phyloP scores from a whole-genome alignment of 139 green algal genomes.

The Tetraselmis chui region DNA sequence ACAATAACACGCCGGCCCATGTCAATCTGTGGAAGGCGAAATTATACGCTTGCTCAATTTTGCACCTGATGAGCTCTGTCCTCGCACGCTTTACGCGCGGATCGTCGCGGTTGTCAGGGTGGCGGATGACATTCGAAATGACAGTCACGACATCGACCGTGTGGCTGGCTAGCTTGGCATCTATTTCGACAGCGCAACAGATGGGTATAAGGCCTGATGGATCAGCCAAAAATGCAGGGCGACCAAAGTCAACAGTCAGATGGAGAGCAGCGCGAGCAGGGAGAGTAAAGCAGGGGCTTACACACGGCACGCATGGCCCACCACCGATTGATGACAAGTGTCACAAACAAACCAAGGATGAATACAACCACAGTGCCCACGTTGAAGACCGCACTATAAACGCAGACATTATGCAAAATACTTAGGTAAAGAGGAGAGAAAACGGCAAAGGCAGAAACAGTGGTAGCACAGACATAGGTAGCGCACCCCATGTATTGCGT shows the following conservation, averaged over 20 bases:
- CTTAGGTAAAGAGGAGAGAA: neutral
- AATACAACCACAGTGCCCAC: slow-evolving; percentile 17
- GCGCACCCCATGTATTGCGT: slow-evolving; percentile 10
- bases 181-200: too few species aligned
- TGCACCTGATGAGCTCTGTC: neutral
- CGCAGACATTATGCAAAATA: neutral
- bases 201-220: too few species aligned
- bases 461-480: too few species aligned
- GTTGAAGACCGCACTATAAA: slow-evolving; percentile 23
- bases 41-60: too few species aligned
- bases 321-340: slow-evolving; percentile 27
- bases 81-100: neutral
- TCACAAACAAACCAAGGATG: slow-evolving; percentile 24
- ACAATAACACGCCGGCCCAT: too few species aligned
- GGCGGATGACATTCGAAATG: neutral
- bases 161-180: neutral
- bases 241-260: too few species aligned
- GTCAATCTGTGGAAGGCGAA: too few species aligned
- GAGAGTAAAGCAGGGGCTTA: neutral
- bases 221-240: too few species aligned
- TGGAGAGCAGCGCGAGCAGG: too few species aligned
- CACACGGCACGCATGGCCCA: slow-evolving; percentile 10
- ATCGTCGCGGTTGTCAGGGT: neutral
- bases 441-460: neutral
- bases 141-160: neutral